These are phyloP conservation scores for Termitomyces sp. DNA, from an alignment of 768 basidiomycete genomes.

Conservation along the genomic window DNA sequence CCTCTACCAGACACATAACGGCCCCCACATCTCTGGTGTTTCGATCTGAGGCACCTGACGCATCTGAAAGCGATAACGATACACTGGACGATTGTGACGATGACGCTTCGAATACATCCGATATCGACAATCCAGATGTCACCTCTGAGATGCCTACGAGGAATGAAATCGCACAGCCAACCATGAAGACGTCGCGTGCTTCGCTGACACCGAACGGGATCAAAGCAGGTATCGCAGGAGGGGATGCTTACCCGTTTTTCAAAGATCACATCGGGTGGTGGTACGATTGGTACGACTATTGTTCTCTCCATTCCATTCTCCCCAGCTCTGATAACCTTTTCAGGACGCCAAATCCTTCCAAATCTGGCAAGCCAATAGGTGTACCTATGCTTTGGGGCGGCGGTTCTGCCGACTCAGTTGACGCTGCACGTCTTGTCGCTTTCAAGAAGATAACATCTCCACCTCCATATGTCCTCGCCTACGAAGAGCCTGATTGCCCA, in stretches of 20 bases:
- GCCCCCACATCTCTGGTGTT: not conserved
- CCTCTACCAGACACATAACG: not conserved
- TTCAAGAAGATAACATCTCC: conserved; percentile 29
- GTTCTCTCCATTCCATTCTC: not conserved
- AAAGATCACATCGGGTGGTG: conserved; percentile 43
- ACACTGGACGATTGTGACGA: not conserved
- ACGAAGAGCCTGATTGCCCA: conserved; percentile 44
- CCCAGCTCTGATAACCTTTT: not conserved
- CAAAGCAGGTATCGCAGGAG: conserved; percentile 44
- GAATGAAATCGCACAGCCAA: conserved; percentile 5
- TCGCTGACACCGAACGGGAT: conserved; percentile 35
- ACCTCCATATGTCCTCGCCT: conserved; percentile 38
- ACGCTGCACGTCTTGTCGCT: conserved; percentile 30
- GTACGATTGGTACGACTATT: conserved; percentile 37
- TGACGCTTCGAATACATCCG: not conserved
- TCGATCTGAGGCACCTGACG: not conserved
- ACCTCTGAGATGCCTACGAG: conserved; percentile 1
- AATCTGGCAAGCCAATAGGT: conserved; percentile 32
- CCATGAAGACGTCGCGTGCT: conserved; percentile 8
- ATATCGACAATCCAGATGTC: not conserved
- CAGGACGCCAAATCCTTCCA: conserved; percentile 37
- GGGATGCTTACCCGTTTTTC: conserved; percentile 34
- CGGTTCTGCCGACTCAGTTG: conserved; percentile 32
- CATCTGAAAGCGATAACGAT: not conserved
- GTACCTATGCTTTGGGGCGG: conserved; percentile 47